Base-by-base conservation (phyloP, 2,329 filamentous ascomycete species). In the Aureobasidium sp. region DNA sequence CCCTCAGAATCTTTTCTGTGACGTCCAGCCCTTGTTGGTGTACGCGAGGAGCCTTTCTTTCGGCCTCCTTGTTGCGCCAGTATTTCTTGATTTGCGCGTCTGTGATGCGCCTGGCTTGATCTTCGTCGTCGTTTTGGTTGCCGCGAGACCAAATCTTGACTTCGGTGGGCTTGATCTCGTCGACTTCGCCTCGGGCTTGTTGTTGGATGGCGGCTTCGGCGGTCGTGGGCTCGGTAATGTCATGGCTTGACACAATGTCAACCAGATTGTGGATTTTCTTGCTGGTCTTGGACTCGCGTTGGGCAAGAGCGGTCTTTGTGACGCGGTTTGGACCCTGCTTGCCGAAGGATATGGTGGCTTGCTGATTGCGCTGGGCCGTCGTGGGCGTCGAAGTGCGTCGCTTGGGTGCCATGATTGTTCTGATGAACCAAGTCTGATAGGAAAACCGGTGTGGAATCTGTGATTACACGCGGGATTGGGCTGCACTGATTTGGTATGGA, bases 1-100 rank as follows among this genome's bases (percentile, higher is more conserved):
- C 88, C 58, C 91, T 77, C 63, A 97, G 70, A 22, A 97, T 82
- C 74, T 91, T 95, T 76, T 97, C 90, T 53, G 85, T 77, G 40
- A 86, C 60, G 10, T 75, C 78, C 60, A 97, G 66, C 2, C 77
- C 84, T 62, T 84, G 70, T 70, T 95, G 89, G 64, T 97, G 93
- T 30, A 95, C 83, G 61, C 85, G 74, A 37, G 80, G 79, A 16
- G 87, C 80, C 55, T 76, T 77, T 60, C 88, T 77, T 62, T 82
- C 77, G 35, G 74, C 72, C 72, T 95, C 88, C 59, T 91, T 81
- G 10, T 69, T 69, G 59, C 74, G 74, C 90, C 90, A 96, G 67
- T 95, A 96, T 63, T 75, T 76, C 61, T 79, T 79, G 58, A 97
- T 83, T 62, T 88, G 82, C 42, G 77, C 72, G 54, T 86, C 78